Evolutionary conservation across 2,329 filamentous ascomycete genomes (phyloP).

Genomic region (Cladophialophora exuberans): DNA sequence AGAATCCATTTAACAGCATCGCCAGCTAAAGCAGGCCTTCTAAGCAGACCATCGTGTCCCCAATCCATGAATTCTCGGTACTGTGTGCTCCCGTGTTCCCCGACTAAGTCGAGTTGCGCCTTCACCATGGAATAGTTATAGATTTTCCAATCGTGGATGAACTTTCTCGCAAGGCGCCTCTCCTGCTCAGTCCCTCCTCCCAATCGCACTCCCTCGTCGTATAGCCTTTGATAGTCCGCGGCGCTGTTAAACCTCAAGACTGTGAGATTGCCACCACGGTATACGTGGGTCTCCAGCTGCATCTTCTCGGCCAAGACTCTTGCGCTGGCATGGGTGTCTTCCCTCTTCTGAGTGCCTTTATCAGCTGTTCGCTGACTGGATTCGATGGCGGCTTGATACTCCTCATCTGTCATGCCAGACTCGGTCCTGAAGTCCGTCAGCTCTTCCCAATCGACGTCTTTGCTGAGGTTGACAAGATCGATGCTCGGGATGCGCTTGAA

Average conservation of each 20-base stretch:
- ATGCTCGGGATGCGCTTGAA: constrained; percentile 38
- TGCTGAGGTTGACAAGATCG: constrained; percentile 38
- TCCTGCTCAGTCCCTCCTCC: constrained; percentile 42
- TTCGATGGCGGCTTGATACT: constrained; percentile 35
- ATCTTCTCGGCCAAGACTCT: constrained; percentile 36
- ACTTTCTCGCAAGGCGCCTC: constrained; percentile 17
- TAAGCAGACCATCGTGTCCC: constrained; percentile 6
- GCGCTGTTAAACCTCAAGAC: constrained; percentile 42
- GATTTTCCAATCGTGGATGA: constrained; percentile 13
- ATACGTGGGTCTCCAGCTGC: constrained; percentile 36
- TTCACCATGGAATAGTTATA: constrained; percentile 12
- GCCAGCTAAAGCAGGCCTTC: constrained; percentile 7
- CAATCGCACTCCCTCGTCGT: constrained; percentile 37
- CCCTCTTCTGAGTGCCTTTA: not conserved
- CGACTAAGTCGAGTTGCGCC: constrained; percentile 13
- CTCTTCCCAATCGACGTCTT: constrained; percentile 37
- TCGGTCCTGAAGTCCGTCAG: constrained; percentile 39
- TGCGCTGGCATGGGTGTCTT: constrained; percentile 19
- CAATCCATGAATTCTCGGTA: constrained; percentile 4
- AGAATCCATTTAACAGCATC: constrained; percentile 5
- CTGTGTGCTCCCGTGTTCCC: not conserved
- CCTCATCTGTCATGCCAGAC: constrained; percentile 38
- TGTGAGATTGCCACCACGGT: constrained; percentile 40
- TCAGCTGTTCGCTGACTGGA: constrained; percentile 5
- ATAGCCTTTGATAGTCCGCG: constrained; percentile 40